Percentiles rank a stretch among this genome's conserved stretches.
Conservation (phyloP, 2,329 filamentous ascomycete genomes). For the Magnaporthiopsis rhizophila region DNA sequence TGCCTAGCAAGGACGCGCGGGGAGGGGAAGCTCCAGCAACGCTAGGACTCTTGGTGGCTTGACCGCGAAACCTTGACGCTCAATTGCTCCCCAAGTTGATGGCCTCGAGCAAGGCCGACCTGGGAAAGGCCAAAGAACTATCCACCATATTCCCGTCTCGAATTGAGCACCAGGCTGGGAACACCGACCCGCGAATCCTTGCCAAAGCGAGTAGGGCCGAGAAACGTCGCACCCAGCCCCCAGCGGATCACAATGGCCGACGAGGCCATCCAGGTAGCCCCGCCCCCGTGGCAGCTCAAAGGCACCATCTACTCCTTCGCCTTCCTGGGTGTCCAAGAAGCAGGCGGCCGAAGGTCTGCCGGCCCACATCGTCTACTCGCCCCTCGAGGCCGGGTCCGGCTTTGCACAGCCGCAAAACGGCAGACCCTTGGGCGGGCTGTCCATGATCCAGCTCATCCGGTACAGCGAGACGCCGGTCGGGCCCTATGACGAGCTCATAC, state of each 20-base stretch:
- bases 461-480: conserved; percentile 44
- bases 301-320: conserved; percentile 35
- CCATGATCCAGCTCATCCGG: conserved; percentile 42
- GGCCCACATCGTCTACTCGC: conserved; percentile 32
- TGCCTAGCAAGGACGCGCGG: not conserved
- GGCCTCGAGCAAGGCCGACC: too few species aligned
- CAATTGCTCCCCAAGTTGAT: not conserved
- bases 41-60: not conserved
- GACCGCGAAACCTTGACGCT: not conserved
- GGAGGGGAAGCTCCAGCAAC: not conserved
- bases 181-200: too few species aligned
- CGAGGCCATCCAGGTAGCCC: conserved; percentile 13
- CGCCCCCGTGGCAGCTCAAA: conserved; percentile 36
- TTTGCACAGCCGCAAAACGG: conserved; percentile 27
- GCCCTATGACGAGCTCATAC: conserved; percentile 44
- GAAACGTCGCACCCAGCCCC: not conserved
- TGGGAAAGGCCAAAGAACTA: too few species aligned
- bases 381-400: conserved; percentile 33
- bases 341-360: conserved; percentile 20
- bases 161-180: too few species aligned
- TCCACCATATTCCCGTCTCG: too few species aligned
- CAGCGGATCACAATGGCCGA: not conserved
- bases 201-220: not conserved
- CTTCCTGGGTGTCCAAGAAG: conserved; percentile 27
- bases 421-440: conserved; percentile 34